phyloP scores from a whole-genome alignment of 208 protist genomes.

The Plasmodiophora brassicae region DNA sequence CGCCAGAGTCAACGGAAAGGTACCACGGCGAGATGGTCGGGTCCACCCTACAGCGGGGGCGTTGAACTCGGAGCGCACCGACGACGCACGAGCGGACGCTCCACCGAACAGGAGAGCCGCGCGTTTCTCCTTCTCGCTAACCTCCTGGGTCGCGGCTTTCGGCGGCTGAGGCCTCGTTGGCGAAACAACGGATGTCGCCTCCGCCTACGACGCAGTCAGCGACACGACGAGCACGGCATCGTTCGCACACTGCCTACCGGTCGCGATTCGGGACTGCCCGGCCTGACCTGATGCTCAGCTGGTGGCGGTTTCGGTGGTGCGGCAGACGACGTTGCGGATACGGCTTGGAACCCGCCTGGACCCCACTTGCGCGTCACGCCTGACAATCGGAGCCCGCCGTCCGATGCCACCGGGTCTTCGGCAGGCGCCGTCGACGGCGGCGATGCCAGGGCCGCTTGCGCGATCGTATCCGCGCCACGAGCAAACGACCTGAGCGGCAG shows the following conservation, averaged over 20 bases:
- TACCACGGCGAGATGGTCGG: too few species aligned
- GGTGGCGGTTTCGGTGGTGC: not conserved
- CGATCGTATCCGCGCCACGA: not conserved
- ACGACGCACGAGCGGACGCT: too few species aligned
- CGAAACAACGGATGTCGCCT: too few species aligned
- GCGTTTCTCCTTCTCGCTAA: not conserved
- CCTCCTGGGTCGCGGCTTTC: too few species aligned
- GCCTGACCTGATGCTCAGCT: not conserved
- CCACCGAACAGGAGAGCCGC: not conserved
- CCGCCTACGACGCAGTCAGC: too few species aligned
- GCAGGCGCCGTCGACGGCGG: not conserved
- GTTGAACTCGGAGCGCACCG: too few species aligned
- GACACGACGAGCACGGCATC: too few species aligned
- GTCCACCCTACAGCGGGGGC: too few species aligned
- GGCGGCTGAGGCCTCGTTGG: too few species aligned
- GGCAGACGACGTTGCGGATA: not conserved
- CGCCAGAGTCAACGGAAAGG: too few species aligned
- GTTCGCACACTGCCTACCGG: too few species aligned
- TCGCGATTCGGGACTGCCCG: not conserved
- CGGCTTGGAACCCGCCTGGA: not conserved
- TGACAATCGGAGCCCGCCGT: not conserved
- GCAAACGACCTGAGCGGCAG: not conserved
- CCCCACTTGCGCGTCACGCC: constrained; percentile 5
- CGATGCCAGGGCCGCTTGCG: too few species aligned
- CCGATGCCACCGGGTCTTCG: not conserved